These are phyloP conservation scores for Tulasnella sp. DNA, from an alignment of 768 basidiomycete genomes.

Conservation along the genomic window DNA sequence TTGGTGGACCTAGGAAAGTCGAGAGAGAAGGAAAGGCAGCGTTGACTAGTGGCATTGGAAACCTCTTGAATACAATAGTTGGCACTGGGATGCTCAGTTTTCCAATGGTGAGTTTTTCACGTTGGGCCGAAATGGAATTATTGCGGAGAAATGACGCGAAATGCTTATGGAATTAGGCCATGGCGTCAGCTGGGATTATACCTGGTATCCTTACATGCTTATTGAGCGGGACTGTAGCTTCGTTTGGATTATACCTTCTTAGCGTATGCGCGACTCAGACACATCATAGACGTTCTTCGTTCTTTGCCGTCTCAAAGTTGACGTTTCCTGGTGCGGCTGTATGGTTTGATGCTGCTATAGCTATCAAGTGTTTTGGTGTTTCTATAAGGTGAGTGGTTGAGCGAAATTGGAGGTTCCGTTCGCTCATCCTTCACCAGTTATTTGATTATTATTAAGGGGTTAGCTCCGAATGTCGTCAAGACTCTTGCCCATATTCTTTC, in stretches of 20 bases:
- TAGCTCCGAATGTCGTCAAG: conserved; percentile 82
- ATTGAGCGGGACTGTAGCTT: conserved; percentile 61
- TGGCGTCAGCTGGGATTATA: conserved; percentile 80
- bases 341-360: conserved; percentile 89
- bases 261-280: conserved; percentile 69
- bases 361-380: conserved; percentile 93
- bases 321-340: conserved; percentile 81
- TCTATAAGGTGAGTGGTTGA: conserved; percentile 56
- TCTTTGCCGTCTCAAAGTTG: conserved; percentile 68
- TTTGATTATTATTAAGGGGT: conserved; percentile 81
- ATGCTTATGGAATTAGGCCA: conserved; percentile 40
- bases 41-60: conserved; percentile 56
- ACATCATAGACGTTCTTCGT: conserved; percentile 62
- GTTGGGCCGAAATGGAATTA: neutral
- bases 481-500: conserved; percentile 71
- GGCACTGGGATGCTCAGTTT: conserved; percentile 89
- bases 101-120: conserved; percentile 44
- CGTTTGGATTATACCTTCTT: conserved; percentile 81
- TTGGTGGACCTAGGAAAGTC: conserved; percentile 27
- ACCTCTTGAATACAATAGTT: conserved; percentile 81
- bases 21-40: conserved; percentile 51
- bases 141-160: neutral
- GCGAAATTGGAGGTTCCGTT: neutral
- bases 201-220: conserved; percentile 83
- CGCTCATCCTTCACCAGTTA: conserved; percentile 36